A percentile compares a stretch with the other conserved stretches of the same genome.
phyloP scores from a whole-genome alignment of 441 rosid species.

The Populus hybrid region DNA sequence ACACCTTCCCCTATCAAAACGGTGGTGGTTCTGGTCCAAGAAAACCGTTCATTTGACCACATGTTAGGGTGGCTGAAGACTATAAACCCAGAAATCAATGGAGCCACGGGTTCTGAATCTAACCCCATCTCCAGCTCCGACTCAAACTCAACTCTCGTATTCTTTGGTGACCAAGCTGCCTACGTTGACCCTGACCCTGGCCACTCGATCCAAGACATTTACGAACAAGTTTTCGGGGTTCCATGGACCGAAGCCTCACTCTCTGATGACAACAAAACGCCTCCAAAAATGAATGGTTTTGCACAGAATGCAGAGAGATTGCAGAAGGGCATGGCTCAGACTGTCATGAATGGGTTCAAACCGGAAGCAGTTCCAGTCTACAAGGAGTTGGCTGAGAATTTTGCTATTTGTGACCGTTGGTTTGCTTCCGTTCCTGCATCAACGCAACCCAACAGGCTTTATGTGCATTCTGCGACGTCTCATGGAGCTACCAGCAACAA shows the following conservation, averaged over 20 bases:
- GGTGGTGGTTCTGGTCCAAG: constrained; percentile 76
- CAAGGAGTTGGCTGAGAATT: constrained; percentile 58
- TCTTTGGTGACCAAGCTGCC: constrained; percentile 48
- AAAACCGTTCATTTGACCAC: constrained; percentile 88
- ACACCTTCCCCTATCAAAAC: constrained; percentile 65
- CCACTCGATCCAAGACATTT: constrained; percentile 81
- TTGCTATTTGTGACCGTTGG: constrained; percentile 81
- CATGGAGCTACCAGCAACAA: constrained; percentile 69
- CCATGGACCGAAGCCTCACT: constrained; percentile 38
- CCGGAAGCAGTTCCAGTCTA: constrained; percentile 69
- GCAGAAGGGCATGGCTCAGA: constrained; percentile 56
- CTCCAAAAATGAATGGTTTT: constrained; percentile 71
- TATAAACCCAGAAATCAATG: constrained; percentile 67
- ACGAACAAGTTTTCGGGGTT: constrained; percentile 81
- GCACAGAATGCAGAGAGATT: constrained; percentile 67
- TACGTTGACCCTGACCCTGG: constrained; percentile 86
- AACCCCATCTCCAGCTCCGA: constrained; percentile 68
- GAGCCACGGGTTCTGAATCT: constrained; percentile 70
- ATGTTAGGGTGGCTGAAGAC: constrained; percentile 89
- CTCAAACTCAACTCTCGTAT: constrained; percentile 38
- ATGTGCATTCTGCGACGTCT: constrained; percentile 78
- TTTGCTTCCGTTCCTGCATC: constrained; percentile 71
- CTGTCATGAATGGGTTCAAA: constrained; percentile 77
- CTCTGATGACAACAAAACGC: constrained; percentile 19
- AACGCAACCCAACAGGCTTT: constrained; percentile 77